These are phyloP conservation scores for Perilla frutescens DNA, from an alignment of 257 asterid genomes.

Conservation along the genomic window DNA sequence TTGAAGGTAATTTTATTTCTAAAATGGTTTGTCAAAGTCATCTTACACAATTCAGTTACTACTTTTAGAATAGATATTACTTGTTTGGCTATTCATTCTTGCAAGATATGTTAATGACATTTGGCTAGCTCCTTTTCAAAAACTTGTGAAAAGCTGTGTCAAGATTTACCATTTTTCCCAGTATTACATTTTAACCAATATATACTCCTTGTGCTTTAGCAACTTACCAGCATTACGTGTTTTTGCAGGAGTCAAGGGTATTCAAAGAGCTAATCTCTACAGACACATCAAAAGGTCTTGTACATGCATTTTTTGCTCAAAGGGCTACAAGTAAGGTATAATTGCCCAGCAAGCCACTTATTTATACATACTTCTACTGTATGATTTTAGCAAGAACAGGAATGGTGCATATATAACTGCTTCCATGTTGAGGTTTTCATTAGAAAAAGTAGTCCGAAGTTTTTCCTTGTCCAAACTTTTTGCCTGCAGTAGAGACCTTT, in stretches of 20 bases:
- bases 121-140: constrained; percentile 2
- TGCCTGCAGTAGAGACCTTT: background rate
- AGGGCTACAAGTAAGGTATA: constrained; percentile 86
- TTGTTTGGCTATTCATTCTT: constrained; percentile 26
- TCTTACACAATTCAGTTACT: constrained; percentile 26
- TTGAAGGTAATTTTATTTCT: constrained; percentile 61
- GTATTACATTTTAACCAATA: too few relatives aligned
- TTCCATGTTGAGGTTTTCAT: constrained; percentile 13
- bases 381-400: background rate
- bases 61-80: background rate
- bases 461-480: background rate
- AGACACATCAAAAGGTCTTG: constrained; percentile 83
- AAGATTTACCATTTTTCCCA: constrained; percentile 1
- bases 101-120: constrained; percentile 14
- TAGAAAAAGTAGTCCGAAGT: background rate
- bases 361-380: constrained; percentile 14
- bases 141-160: background rate
- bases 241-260: constrained; percentile 68
- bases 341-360: constrained; percentile 14
- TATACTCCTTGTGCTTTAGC: constrained; percentile 2
- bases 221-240: constrained; percentile 31
- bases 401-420: constrained; percentile 13
- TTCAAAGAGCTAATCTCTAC: constrained; percentile 67
- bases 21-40: constrained; percentile 30
- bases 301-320: constrained; percentile 89